Evolutionary conservation across 306 rosid genomes (phyloP).

Genomic region (Amphicarpaea edgeworthii): DNA sequence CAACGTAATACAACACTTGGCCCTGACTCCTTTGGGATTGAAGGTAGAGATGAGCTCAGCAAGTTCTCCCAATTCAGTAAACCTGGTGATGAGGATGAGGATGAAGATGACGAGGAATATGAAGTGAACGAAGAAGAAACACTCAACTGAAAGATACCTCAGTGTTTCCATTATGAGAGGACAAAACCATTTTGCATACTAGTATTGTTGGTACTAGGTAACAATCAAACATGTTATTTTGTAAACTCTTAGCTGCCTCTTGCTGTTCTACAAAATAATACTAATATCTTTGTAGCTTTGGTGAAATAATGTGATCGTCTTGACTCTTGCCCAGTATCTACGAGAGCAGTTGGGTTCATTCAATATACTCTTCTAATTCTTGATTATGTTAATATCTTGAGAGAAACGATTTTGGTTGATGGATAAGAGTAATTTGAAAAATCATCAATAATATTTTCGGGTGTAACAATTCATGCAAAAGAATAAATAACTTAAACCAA

Average conservation of each 20-base stretch:
- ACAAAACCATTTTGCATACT: neutral
- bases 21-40: slow-evolving; percentile 54
- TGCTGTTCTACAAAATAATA: no score
- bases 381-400: no score
- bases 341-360: no score
- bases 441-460: no score
- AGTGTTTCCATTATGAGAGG: slow-evolving; percentile 30
- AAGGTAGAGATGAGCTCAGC: slow-evolving; percentile 42
- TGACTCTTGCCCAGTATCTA: no score
- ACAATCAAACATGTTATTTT: neutral
- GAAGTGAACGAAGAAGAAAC: slow-evolving; percentile 40
- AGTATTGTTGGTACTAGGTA: neutral
- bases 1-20: slow-evolving; percentile 63
- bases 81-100: slow-evolving; percentile 38
- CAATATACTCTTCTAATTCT: no score
- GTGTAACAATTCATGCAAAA: neutral
- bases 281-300: no score
- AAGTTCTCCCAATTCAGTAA: slow-evolving; percentile 9
- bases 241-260: no score
- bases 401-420: neutral
- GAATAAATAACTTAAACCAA: neutral
- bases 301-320: no score
- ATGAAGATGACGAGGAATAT: slow-evolving; percentile 48
- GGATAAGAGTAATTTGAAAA: neutral
- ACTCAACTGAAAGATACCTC: slow-evolving; percentile 13